Conservation (phyloP, 2,329 filamentous ascomycete genomes). For the Hymenoscyphus scutula region DNA sequence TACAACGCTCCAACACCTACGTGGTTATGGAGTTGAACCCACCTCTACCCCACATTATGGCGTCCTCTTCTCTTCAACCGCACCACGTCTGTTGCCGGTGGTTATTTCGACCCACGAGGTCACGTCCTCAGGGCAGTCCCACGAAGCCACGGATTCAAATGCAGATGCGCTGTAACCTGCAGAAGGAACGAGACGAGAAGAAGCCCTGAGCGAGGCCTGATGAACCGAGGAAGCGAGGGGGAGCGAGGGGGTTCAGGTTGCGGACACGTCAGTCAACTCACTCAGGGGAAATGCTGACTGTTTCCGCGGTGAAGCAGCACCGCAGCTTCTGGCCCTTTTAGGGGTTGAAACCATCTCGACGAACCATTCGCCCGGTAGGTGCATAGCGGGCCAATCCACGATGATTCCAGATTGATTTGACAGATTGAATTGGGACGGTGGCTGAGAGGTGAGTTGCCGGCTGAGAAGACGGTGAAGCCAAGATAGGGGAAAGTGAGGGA, state of each 20-base stretch:
- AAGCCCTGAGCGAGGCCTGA: background rate
- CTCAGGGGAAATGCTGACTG: slow-evolving; percentile 7
- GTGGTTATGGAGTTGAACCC: slow-evolving; percentile 8
- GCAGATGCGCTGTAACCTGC: background rate
- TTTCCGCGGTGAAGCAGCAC: background rate
- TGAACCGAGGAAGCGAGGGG: background rate
- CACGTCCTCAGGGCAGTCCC: background rate
- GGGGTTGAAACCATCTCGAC: background rate
- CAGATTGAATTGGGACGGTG: background rate
- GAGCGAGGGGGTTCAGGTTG: slow-evolving; percentile 1
- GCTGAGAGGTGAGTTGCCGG: background rate
- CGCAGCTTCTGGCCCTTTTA: background rate
- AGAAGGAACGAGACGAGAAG: background rate
- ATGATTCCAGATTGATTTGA: background rate
- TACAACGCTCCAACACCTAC: background rate
- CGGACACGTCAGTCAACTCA: slow-evolving; percentile 10
- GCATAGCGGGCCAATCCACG: background rate
- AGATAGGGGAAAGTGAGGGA: background rate
- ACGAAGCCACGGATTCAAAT: slow-evolving; percentile 1
- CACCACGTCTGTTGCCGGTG: slow-evolving; percentile 11
- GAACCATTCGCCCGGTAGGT: slow-evolving; percentile 10
- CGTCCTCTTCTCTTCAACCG: background rate
- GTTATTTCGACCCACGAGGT: background rate
- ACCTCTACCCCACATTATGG: background rate
- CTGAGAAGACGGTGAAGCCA: background rate